A percentile compares a stretch with the other conserved stretches of the same genome.
phyloP scores from a whole-genome alignment of 106 monocot genomes.

The Posidonia australis region DNA sequence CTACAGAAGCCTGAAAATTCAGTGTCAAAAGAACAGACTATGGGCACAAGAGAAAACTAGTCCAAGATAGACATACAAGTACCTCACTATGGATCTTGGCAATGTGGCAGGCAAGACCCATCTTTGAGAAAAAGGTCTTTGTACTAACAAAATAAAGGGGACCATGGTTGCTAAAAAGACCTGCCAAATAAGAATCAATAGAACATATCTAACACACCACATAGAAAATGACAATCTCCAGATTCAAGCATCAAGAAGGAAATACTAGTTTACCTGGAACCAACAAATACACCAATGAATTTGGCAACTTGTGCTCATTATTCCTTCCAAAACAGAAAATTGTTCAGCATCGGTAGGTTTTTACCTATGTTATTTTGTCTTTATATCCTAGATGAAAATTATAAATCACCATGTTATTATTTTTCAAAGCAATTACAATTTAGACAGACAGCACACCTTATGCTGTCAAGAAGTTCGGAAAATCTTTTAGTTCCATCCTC shows the following conservation, averaged over 20 bases:
- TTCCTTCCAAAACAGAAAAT: slow-evolving; percentile 31
- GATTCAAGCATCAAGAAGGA: not conserved
- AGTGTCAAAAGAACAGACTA: not conserved
- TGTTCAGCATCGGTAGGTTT: not conserved
- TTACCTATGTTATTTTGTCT: not conserved
- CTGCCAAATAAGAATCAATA: slow-evolving; percentile 20
- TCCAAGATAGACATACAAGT: not conserved
- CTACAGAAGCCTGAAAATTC: slow-evolving; percentile 64
- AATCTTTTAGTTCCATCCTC: slow-evolving; percentile 77
- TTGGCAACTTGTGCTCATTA: slow-evolving; percentile 72
- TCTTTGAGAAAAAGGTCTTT: slow-evolving; percentile 87
- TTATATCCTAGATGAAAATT: no score
- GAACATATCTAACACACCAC: not conserved
- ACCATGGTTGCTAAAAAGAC: slow-evolving; percentile 94
- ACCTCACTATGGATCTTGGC: slow-evolving; percentile 99
- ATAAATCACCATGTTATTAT: no score
- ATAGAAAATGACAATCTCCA: not conserved
- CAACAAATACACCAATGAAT: slow-evolving; percentile 83
- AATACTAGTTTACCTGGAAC: slow-evolving; percentile 63
- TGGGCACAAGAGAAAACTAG: slow-evolving; percentile 1
- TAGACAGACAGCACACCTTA: slow-evolving; percentile 33
- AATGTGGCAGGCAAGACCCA: slow-evolving; percentile 91
- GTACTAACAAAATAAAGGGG: slow-evolving; percentile 92
- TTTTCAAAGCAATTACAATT: not conserved
- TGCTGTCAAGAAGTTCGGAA: slow-evolving; percentile 49